Percentiles rank a stretch among this genome's conserved stretches.
Evolutionary conservation across 495 filamentous ascomycete species (phyloP).

Genomic region (Daldinia concentrica): DNA sequence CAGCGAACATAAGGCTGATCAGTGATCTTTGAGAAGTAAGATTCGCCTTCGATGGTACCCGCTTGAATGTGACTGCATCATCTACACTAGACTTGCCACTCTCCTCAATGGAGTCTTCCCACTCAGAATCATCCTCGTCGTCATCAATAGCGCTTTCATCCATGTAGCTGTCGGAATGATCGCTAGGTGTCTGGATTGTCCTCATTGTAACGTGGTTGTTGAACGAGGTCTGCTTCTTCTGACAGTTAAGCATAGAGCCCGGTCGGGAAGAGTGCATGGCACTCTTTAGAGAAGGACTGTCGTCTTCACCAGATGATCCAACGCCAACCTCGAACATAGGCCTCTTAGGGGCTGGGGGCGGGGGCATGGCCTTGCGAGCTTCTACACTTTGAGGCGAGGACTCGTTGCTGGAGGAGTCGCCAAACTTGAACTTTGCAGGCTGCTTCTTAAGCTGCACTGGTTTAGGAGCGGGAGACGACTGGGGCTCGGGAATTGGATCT

Average conservation of each 20-base stretch:
- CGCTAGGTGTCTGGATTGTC: slow-evolving; percentile 68
- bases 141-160: slow-evolving; percentile 89
- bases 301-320: slow-evolving; percentile 74
- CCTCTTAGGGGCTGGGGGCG: slow-evolving; percentile 64
- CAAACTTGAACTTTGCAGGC: slow-evolving; percentile 64
- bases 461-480: slow-evolving; percentile 58
- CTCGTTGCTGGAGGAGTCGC: slow-evolving; percentile 61
- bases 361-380: slow-evolving; percentile 58
- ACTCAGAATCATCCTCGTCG: slow-evolving; percentile 85
- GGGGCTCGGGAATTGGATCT: slow-evolving; percentile 55
- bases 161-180: slow-evolving; percentile 76
- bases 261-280: slow-evolving; percentile 62
- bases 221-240: slow-evolving; percentile 87
- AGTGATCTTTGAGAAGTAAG: slow-evolving; percentile 87
- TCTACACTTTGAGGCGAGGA: slow-evolving; percentile 59
- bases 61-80: slow-evolving; percentile 81
- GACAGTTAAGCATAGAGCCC: slow-evolving; percentile 54
- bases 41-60: slow-evolving; percentile 88
- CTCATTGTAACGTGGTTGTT: slow-evolving; percentile 76
- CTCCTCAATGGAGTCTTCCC: slow-evolving; percentile 93
- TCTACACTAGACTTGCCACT: slow-evolving; percentile 83
- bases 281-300: slow-evolving; percentile 80
- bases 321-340: slow-evolving; percentile 81
- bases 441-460: slow-evolving; percentile 59
- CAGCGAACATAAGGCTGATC: slow-evolving; percentile 88